Conservation (phyloP, 2,329 filamentous ascomycete genomes). For the Didymosphaeria variabile region DNA sequence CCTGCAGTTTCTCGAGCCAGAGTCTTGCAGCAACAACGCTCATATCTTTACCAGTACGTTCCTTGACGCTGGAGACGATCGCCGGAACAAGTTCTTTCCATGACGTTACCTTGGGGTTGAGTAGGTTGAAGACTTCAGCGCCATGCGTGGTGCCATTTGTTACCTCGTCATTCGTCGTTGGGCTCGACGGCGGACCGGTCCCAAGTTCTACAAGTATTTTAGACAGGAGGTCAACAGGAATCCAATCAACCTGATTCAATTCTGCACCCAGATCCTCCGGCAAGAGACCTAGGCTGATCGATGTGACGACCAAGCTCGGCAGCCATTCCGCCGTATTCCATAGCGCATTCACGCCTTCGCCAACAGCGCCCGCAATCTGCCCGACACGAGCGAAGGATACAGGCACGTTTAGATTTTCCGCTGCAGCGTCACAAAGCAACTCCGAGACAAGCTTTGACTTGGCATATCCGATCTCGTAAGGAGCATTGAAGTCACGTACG, state of each 20-base stretch:
- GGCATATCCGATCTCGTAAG: conserved; percentile 49
- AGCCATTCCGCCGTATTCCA: conserved; percentile 42
- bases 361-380: conserved; percentile 42
- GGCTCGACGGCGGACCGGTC: background rate
- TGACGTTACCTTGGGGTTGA: conserved; percentile 7
- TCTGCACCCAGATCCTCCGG: conserved; percentile 26
- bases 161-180: no score
- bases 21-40: background rate
- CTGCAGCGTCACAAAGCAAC: conserved; percentile 42
- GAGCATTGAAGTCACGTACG: conserved; percentile 33
- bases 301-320: conserved; percentile 35
- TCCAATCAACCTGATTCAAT: conserved; percentile 36
- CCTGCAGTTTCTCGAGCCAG: conserved; percentile 11
- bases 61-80: conserved; percentile 11
- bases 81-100: conserved; percentile 14
- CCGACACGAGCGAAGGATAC: conserved; percentile 38
- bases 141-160: background rate
- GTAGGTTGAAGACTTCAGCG: conserved; percentile 15
- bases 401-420: conserved; percentile 33
- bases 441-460: conserved; percentile 50
- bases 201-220: conserved; percentile 15
- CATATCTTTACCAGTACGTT: conserved; percentile 10
- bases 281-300: conserved; percentile 28
- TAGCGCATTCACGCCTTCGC: conserved; percentile 21
- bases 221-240: conserved; percentile 30